A percentile compares a stretch with the other conserved stretches of the same genome.
Evolutionary conservation across 768 basidiomycete genomes (phyloP).

Genomic region (Mycena vitilis): DNA sequence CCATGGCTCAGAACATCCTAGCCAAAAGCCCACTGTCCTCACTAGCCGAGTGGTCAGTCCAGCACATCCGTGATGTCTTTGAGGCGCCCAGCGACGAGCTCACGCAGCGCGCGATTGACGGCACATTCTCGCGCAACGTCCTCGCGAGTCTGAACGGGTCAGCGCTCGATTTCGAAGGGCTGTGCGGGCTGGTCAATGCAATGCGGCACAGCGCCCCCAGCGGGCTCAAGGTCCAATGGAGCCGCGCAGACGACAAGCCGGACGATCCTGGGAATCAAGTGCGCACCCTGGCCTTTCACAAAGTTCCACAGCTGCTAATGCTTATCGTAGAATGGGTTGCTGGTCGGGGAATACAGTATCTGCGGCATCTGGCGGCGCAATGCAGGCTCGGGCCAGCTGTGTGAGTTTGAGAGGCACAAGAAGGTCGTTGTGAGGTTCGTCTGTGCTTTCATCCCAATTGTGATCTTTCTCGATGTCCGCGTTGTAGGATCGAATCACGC

Average conservation of each 20-base stretch:
- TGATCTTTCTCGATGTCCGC: neutral
- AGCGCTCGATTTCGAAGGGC: constrained; percentile 50
- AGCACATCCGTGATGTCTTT: constrained; percentile 62
- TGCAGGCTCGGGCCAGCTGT: constrained; percentile 46
- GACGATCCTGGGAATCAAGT: constrained; percentile 57
- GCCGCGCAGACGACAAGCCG: constrained; percentile 57
- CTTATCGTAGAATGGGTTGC: constrained; percentile 56
- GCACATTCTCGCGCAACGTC: constrained; percentile 58
- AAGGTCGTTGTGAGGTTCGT: constrained; percentile 63
- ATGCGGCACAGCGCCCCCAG: constrained; percentile 53
- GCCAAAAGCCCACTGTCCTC: constrained; percentile 44
- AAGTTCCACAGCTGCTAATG: constrained; percentile 20
- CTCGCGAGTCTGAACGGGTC: constrained; percentile 58
- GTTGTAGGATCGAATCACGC: constrained; percentile 57
- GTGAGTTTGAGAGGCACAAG: constrained; percentile 62
- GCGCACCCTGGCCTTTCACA: constrained; percentile 35
- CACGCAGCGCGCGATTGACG: constrained; percentile 53
- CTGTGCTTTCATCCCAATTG: neutral
- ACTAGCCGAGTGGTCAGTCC: constrained; percentile 61
- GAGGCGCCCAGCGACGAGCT: constrained; percentile 60
- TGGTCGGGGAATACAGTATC: constrained; percentile 64
- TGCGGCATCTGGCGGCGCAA: constrained; percentile 56
- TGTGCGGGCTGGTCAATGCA: constrained; percentile 55
- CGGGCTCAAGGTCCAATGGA: constrained; percentile 63
- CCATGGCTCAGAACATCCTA: neutral